Evolutionary conservation across 805 yeast species (phyloP).

Genomic region (Soucietia sequanensis): DNA sequence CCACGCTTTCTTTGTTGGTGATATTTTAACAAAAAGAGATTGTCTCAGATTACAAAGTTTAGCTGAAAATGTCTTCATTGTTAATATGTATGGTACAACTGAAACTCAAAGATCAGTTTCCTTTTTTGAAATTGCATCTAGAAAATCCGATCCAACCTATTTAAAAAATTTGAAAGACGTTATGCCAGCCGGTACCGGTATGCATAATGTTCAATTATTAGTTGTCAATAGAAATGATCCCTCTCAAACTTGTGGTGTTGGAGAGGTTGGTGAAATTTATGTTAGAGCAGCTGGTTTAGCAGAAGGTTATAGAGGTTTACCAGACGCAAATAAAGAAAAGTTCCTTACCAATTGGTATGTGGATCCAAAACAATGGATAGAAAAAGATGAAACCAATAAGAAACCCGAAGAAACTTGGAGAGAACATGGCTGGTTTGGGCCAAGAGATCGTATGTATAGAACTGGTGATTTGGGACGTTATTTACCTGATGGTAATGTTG

Average conservation of each 20-base stretch:
- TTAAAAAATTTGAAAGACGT: conserved; percentile 85
- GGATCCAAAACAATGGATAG: conserved; percentile 60
- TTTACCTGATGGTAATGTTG: conserved; percentile 95
- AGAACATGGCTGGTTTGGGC: conserved; percentile 78
- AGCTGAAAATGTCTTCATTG: conserved; percentile 85
- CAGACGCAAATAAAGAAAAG: conserved; percentile 83
- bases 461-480: conserved; percentile 98
- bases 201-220: conserved; percentile 90
- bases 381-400: conserved; percentile 46
- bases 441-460: conserved; percentile 92
- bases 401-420: conserved; percentile 62
- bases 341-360: conserved; percentile 92
- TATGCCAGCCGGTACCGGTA: conserved; percentile 98
- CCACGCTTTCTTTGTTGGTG: conserved; percentile 98
- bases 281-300: conserved; percentile 98
- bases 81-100: conserved; percentile 99
- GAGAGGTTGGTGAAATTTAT: conserved; percentile 98
- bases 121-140: conserved; percentile 81
- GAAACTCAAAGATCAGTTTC: conserved; percentile 99
- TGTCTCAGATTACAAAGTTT: conserved; percentile 88
- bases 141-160: conserved; percentile 65
- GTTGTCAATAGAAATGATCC: conserved; percentile 91
- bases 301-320: conserved; percentile 91
- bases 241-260: conserved; percentile 93
- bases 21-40: conserved; percentile 94